These are phyloP conservation scores for Nemania diffusa DNA, from an alignment of 2,329 filamentous ascomycete species.

Conservation along the genomic window DNA sequence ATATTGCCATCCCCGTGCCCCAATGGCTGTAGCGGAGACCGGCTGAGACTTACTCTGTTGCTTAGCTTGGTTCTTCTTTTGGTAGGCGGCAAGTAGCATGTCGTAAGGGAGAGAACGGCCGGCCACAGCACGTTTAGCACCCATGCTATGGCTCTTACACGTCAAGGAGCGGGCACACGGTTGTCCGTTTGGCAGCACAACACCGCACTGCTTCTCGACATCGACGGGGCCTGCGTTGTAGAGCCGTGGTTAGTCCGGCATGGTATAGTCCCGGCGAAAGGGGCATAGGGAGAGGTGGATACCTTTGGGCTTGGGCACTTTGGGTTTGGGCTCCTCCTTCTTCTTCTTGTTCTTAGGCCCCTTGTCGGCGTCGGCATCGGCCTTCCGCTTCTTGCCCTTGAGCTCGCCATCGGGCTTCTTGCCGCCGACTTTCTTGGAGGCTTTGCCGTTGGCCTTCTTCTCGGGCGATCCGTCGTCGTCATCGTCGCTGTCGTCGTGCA, in stretches of 20 bases:
- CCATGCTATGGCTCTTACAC: constrained; percentile 96
- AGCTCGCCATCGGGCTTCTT: constrained; percentile 72
- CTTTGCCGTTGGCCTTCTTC: constrained; percentile 54
- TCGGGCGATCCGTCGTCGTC: constrained; percentile 60
- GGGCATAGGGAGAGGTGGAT: constrained; percentile 30
- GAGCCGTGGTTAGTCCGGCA: constrained; percentile 13
- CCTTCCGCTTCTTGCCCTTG: constrained; percentile 82
- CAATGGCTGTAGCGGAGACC: background rate
- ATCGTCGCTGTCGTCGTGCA: constrained; percentile 60
- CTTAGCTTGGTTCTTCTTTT: constrained; percentile 99
- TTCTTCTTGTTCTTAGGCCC: constrained; percentile 91
- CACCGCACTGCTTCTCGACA: constrained; percentile 93
- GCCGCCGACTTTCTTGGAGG: constrained; percentile 70
- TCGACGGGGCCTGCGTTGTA: constrained; percentile 78
- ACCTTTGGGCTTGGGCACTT: constrained; percentile 86
- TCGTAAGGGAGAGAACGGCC: constrained; percentile 91
- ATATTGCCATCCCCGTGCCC: background rate
- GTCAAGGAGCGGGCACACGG: constrained; percentile 89
- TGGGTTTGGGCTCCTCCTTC: constrained; percentile 89
- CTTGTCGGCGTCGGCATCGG: constrained; percentile 80
- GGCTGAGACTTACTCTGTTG: constrained; percentile 79
- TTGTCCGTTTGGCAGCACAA: constrained; percentile 83
- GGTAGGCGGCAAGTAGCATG: constrained; percentile 86
- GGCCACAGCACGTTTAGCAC: constrained; percentile 87
- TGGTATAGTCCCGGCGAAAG: background rate